A percentile compares a stretch with the other conserved stretches of the same genome.
phyloP scores from a whole-genome alignment of 208 protist species.

The Acanthamoeba sp. region DNA sequence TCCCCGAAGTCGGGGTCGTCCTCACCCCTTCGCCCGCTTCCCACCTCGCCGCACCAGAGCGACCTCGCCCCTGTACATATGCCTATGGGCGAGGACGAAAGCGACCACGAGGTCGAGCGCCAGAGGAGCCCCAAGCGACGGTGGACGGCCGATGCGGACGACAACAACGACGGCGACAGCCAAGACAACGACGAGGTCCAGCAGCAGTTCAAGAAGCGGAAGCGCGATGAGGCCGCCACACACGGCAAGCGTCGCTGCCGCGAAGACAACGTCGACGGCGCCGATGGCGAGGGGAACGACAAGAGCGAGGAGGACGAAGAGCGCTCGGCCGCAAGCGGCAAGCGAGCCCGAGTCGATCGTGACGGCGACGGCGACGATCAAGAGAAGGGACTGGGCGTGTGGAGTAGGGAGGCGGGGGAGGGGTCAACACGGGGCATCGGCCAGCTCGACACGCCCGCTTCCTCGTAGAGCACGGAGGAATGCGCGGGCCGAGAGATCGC shows the following conservation, averaged over 20 bases:
- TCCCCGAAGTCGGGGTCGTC: background rate
- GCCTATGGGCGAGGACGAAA: slow-evolving; percentile 18
- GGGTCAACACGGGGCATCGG: background rate
- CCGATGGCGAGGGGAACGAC: background rate
- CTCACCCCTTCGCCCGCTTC: background rate
- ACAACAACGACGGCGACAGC: background rate
- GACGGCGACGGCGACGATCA: background rate
- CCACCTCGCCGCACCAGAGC: background rate
- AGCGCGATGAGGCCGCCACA: background rate
- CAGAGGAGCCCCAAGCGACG: background rate
- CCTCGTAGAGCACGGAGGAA: slow-evolving; percentile 24
- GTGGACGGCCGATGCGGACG: background rate
- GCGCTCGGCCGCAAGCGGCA: background rate
- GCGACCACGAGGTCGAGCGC: background rate
- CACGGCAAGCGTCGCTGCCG: no score
- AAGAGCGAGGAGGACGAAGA: slow-evolving; percentile 38
- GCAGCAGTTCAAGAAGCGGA: background rate
- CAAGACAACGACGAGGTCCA: background rate
- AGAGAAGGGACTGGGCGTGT: background rate
- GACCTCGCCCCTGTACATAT: slow-evolving; percentile 62
- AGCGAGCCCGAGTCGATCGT: background rate
- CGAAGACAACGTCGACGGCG: background rate
- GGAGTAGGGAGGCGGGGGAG: background rate
- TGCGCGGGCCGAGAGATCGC: background rate
- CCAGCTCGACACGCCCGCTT: background rate